A percentile compares a stretch with the other conserved stretches of the same genome.
Conservation (phyloP, 2,329 filamentous ascomycete species). For the Trichophyton mentagrophytes region DNA sequence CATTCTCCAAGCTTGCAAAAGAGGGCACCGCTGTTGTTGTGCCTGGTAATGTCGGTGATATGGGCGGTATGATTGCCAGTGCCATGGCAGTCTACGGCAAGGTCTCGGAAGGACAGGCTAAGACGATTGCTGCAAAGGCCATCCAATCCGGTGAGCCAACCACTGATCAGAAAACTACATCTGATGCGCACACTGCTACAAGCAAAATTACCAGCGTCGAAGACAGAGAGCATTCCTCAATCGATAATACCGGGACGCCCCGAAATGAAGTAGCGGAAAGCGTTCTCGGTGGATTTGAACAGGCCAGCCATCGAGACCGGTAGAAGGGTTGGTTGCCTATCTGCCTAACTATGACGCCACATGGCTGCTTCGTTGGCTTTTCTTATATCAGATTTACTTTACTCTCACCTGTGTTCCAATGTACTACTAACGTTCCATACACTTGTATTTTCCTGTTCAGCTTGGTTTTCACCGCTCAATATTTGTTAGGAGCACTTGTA, state of each 20-base stretch:
- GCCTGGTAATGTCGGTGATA: conserved; percentile 91
- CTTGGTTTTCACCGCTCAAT: not conserved
- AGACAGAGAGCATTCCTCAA: conserved; percentile 10
- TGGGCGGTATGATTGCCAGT: conserved; percentile 91
- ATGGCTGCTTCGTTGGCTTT: not conserved
- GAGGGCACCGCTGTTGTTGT: conserved; percentile 94
- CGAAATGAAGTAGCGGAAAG: conserved; percentile 35
- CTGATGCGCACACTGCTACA: conserved; percentile 8
- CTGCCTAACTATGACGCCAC: not conserved
- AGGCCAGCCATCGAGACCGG: conserved; percentile 21
- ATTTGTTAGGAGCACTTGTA: not conserved
- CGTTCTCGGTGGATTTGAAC: conserved; percentile 39
- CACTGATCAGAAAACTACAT: conserved; percentile 8
- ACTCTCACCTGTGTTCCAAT: not conserved
- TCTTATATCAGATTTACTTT: not conserved
- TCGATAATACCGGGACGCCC: conserved; percentile 11
- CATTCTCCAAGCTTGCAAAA: conserved; percentile 82
- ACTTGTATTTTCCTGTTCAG: not conserved
- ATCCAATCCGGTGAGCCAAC: conserved; percentile 18
- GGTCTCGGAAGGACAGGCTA: conserved; percentile 67
- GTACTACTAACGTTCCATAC: not conserved
- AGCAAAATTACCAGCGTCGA: conserved; percentile 6
- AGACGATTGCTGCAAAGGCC: conserved; percentile 40
- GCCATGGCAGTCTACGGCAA: conserved; percentile 93
- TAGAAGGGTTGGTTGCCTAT: not conserved